phyloP scores from a whole-genome alignment of 2,329 filamentous ascomycete species.

The Amauroascus verrucosus region DNA sequence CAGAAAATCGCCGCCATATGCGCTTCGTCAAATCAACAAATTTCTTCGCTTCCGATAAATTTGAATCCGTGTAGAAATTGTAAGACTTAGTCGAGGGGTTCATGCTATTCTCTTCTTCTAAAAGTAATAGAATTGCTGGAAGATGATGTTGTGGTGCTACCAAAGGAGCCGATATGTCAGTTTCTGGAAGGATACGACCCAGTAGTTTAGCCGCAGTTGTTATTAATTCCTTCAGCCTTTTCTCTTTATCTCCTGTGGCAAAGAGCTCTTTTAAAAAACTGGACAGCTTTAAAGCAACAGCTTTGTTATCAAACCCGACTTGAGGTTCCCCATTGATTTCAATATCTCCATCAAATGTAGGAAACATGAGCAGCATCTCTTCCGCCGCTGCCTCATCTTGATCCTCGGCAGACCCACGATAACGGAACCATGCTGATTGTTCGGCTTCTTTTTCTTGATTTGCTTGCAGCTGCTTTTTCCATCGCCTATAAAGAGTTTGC shows the following conservation, averaged over 20 bases:
- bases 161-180: slow-evolving; percentile 17
- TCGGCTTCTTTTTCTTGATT: slow-evolving; percentile 67
- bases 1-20: slow-evolving; percentile 60
- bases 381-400: slow-evolving; percentile 63
- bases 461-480: slow-evolving; percentile 63
- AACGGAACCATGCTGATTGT: slow-evolving; percentile 70
- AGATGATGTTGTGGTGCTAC: slow-evolving; percentile 46
- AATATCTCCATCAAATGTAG: slow-evolving; percentile 55
- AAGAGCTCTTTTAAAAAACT: slow-evolving; percentile 46
- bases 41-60: slow-evolving; percentile 63
- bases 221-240: slow-evolving; percentile 27
- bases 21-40: slow-evolving; percentile 60
- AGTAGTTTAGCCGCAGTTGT: slow-evolving; percentile 28
- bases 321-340: slow-evolving; percentile 30
- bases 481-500: slow-evolving; percentile 64
- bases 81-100: slow-evolving; percentile 46
- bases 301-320: slow-evolving; percentile 37
- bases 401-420: slow-evolving; percentile 65
- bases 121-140: slow-evolving; percentile 53
- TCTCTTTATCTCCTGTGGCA: slow-evolving; percentile 22
- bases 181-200: slow-evolving; percentile 26
- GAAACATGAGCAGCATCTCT: slow-evolving; percentile 73
- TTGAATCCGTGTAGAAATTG: slow-evolving; percentile 83
- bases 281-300: slow-evolving; percentile 52
- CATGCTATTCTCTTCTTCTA: slow-evolving; percentile 43